Conservation (phyloP, 805 yeast genomes). For the Starmera dryadoides region DNA sequence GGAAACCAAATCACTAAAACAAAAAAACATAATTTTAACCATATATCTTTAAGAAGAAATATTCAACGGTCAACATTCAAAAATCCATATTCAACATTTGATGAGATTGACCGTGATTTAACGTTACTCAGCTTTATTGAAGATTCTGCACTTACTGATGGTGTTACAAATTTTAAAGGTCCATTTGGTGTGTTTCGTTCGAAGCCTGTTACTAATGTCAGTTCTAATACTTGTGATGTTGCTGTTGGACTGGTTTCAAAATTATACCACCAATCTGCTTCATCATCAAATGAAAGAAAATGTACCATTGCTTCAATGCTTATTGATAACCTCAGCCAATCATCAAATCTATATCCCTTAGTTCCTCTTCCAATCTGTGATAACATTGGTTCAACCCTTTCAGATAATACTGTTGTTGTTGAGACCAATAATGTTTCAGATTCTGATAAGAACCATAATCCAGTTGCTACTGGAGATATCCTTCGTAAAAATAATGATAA, state of each 20-base stretch:
- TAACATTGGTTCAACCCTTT: too few relatives aligned
- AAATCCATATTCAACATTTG: constrained; percentile 63
- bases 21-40: constrained; percentile 29
- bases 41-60: constrained; percentile 59
- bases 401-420: too few relatives aligned
- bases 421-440: too few relatives aligned
- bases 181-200: constrained; percentile 72
- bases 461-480: too few relatives aligned
- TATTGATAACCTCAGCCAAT: too few relatives aligned
- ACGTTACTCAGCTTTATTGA: constrained; percentile 45
- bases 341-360: too few relatives aligned
- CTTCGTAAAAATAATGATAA: too few relatives aligned
- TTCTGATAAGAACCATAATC: too few relatives aligned
- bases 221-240: constrained; percentile 10
- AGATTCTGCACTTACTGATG: constrained; percentile 28
- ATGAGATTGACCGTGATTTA: constrained; percentile 73
- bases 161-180: constrained; percentile 50
- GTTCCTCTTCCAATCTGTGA: too few relatives aligned
- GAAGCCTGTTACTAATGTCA: constrained; percentile 27
- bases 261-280: too few relatives aligned
- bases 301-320: constrained; percentile 1
- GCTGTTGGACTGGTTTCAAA: constrained; percentile 17
- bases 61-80: constrained; percentile 72
- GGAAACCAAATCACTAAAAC: constrained; percentile 27
- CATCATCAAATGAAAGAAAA: too few relatives aligned